Conservation (phyloP, 2,329 filamentous ascomycete genomes). For the Tolypocladium inflatum region DNA sequence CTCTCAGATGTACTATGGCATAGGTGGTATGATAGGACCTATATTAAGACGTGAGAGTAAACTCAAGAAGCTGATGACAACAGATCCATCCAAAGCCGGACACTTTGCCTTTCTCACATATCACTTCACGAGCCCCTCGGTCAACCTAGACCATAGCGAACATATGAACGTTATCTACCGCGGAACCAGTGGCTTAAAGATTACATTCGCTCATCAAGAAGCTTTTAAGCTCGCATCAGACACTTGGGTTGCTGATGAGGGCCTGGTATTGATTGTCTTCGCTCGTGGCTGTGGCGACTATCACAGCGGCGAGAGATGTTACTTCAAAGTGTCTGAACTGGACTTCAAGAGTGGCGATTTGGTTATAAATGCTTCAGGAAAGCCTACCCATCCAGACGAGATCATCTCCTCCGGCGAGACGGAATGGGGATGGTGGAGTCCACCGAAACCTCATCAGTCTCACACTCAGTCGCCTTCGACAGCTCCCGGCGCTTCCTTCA, state of each 20-base stretch:
- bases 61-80: neutral
- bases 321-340: conserved; percentile 14
- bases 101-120: conserved; percentile 17
- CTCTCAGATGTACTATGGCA: conserved; percentile 14
- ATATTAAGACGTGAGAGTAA: neutral
- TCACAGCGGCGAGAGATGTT: conserved; percentile 17
- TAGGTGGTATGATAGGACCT: neutral
- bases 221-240: conserved; percentile 11
- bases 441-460: neutral
- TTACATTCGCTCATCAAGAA: conserved; percentile 10
- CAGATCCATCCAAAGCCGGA: conserved; percentile 12
- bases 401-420: conserved; percentile 12
- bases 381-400: conserved; percentile 10
- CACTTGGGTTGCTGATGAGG: conserved; percentile 10
- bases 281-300: conserved; percentile 15
- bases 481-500: neutral
- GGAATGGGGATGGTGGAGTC: conserved; percentile 15
- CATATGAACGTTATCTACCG: conserved; percentile 8
- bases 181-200: neutral
- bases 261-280: conserved; percentile 16
- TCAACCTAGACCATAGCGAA: conserved; percentile 19
- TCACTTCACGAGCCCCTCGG: conserved; percentile 15
- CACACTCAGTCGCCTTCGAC: neutral
- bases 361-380: conserved; percentile 10
- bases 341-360: conserved; percentile 6